These are phyloP conservation scores for Bruguiera sexangula DNA, from an alignment of 345 rosid species.

Conservation along the genomic window DNA sequence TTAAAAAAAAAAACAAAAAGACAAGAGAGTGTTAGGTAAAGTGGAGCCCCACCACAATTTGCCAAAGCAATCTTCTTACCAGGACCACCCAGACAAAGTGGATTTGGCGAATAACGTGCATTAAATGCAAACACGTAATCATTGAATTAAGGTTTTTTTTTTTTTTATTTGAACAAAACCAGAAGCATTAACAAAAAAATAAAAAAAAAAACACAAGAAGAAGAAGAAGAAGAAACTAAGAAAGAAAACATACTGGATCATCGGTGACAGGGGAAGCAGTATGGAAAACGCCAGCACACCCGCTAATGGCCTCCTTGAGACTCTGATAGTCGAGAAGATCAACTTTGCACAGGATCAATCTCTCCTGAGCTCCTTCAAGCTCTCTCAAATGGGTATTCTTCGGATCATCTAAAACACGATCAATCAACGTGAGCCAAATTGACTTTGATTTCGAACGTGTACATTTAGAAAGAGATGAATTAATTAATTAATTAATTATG, in stretches of 20 bases:
- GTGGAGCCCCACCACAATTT: not conserved
- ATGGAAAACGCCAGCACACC: constrained; percentile 95
- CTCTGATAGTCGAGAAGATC: constrained; percentile 74
- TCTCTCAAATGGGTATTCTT: constrained; percentile 81
- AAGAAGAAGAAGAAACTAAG: too few relatives aligned
- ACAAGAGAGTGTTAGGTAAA: not conserved
- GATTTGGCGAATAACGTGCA: not conserved
- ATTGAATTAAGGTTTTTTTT: too few relatives aligned
- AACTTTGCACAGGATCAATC: constrained; percentile 66
- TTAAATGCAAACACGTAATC: too few relatives aligned
- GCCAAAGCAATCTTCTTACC: not conserved
- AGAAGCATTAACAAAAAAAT: too few relatives aligned
- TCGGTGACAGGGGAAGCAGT: constrained; percentile 96
- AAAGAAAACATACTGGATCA: constrained; percentile 65
- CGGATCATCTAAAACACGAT: constrained; percentile 51
- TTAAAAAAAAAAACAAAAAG: not conserved
- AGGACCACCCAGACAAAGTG: not conserved
- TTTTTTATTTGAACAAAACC: too few relatives aligned
- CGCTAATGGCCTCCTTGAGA: constrained; percentile 61
- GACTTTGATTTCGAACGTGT: too few relatives aligned
- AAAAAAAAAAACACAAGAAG: too few relatives aligned
- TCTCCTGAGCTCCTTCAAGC: constrained; percentile 86
- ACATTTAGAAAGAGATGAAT: too few relatives aligned
- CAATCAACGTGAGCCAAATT: not conserved
- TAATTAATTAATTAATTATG: too few relatives aligned